Conservation (phyloP, 768 basidiomycete species). For the Amanita pallidorosea region DNA sequence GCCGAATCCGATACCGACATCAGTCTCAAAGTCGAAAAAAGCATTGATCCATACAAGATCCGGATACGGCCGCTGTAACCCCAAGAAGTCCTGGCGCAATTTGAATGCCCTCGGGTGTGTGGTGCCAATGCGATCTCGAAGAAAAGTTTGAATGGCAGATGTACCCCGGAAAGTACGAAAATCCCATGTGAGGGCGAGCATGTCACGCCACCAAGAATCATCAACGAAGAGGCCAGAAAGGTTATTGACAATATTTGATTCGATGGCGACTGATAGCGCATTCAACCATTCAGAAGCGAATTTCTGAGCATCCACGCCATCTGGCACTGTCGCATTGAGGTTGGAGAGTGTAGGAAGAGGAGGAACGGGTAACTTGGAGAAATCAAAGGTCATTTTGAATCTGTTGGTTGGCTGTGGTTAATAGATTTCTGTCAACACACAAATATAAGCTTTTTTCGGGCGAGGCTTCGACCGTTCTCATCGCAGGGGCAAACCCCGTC, state of each 20-base stretch:
- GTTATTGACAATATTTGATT: conserved; percentile 8
- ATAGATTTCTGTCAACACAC: too few relatives aligned
- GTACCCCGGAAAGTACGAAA: conserved; percentile 32
- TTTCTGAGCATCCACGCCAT: conserved; percentile 13
- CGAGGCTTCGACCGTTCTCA: too few relatives aligned
- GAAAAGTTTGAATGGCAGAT: conserved; percentile 31
- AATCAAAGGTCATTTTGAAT: background rate
- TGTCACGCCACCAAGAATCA: conserved; percentile 37
- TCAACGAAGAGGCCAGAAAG: conserved; percentile 13
- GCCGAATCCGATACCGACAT: conserved; percentile 29
- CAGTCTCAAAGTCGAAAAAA: conserved; percentile 35
- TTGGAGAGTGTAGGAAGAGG: conserved; percentile 19
- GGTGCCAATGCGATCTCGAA: conserved; percentile 25
- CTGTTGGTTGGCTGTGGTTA: too few relatives aligned
- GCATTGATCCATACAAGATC: conserved; percentile 37
- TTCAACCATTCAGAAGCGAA: conserved; percentile 22
- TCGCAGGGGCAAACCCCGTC: too few relatives aligned
- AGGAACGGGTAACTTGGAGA: conserved; percentile 8
- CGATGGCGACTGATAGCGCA: conserved; percentile 10
- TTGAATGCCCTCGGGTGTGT: conserved; percentile 19
- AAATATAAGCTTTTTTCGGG: too few relatives aligned
- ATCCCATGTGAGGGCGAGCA: conserved; percentile 41
- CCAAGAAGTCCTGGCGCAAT: conserved; percentile 18
- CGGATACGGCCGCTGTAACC: conserved; percentile 20
- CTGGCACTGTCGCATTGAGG: conserved; percentile 13